Evolutionary conservation across 2,329 filamentous ascomycete genomes (phyloP), one percentile per base, ranked within the genome.

Genomic region (Eutypella sp.): DNA sequence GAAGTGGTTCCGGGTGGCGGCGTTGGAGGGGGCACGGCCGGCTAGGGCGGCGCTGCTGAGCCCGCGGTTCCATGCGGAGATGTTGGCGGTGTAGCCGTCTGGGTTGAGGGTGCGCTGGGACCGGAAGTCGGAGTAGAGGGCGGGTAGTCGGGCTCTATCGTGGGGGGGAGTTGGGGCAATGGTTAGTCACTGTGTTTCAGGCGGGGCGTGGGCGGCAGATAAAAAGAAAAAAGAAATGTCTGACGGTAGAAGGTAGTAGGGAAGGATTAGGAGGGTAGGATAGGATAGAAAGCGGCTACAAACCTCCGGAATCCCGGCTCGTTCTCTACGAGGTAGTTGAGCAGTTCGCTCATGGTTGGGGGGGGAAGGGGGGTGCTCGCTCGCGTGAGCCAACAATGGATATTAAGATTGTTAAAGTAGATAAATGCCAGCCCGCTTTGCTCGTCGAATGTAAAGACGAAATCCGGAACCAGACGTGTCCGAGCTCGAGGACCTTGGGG

Each of bases 71-170:
- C 90, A 96, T 43, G 89, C 87, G 6, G 77, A 70, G 36, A 89
- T 73, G 63, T 96, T 96, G 37, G 89, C 88, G 18, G 75, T 70
- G 70, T 89, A 96, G 58, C 89, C 89, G 64, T 95, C 89, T 1
- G 89, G 88, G 61, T 96, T 95, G 19, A 87, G 80, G 33, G 78
- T 80, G 57, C 78, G 78, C 55, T 92, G 89, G 5, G 80, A 68
- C 31, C 81, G 75, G 61, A 96, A 95, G 64, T 96, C 90, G 40
- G 89, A 91, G 69, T 95, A 96, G 39, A 96, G 81, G 5, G 89
- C 91, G 11, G 88, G 84, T 11, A 96, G 76, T 41, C 90, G 87
- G 52, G 84, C 79, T 69, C 85, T 89, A 54, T 64, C 18, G 15
- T 66, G 51, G 23, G n/a, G 37, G 33, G 11, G 25, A 29, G 24